A percentile compares a stretch with the other conserved stretches of the same genome.
These are phyloP conservation scores for Carex myosuroides DNA, from an alignment of 176 grass and related monocot species.

Conservation along the genomic window DNA sequence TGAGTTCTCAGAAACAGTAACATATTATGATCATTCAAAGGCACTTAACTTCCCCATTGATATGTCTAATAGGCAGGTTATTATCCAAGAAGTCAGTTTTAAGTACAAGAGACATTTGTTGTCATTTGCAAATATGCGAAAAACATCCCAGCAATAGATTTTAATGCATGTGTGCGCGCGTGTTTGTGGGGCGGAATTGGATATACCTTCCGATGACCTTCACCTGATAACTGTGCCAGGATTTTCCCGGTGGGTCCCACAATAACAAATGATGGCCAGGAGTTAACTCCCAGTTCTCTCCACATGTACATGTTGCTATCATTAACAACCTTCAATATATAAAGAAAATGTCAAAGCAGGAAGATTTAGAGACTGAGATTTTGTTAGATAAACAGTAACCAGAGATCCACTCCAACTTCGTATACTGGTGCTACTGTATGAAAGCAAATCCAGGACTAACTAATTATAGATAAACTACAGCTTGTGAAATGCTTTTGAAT, in stretches of 20 bases:
- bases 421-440: not conserved
- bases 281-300: constrained; percentile 90
- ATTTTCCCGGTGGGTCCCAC: constrained; percentile 81
- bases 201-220: constrained; percentile 84
- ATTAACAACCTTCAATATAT: constrained; percentile 74
- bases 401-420: not conserved
- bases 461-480: not conserved
- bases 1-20: not conserved
- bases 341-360: not conserved
- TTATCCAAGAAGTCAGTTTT: not conserved
- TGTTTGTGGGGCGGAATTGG: not conserved
- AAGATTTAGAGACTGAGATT: constrained; percentile 8
- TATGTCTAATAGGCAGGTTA: not conserved
- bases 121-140: not conserved
- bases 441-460: constrained; percentile 12
- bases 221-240: constrained; percentile 81
- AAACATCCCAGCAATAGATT: not conserved
- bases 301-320: constrained; percentile 90
- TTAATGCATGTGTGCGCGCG: not conserved
- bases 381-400: not conserved
- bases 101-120: not conserved
- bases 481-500: not conserved
- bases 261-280: constrained; percentile 93
- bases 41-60: not conserved
- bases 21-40: not conserved